A percentile compares a stretch with the other conserved stretches of the same genome.
Evolutionary conservation across 2,329 filamentous ascomycete genomes (phyloP).

Genomic region (Fusarium tanahbumbuense): DNA sequence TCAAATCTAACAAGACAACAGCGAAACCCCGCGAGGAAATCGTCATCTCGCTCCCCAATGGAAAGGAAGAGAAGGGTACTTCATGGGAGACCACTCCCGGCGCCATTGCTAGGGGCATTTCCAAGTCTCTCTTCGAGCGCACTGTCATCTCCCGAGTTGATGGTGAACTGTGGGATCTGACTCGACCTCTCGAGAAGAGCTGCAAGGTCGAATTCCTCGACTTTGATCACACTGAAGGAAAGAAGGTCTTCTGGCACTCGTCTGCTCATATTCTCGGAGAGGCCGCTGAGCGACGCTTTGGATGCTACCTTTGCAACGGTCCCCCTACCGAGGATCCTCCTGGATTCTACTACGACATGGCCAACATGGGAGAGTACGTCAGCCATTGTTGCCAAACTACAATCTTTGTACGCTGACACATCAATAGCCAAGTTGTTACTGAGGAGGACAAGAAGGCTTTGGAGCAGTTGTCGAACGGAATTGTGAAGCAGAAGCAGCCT

Average conservation of each 20-base stretch:
- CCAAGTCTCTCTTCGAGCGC: conserved; percentile 85
- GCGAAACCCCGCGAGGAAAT: conserved; percentile 78
- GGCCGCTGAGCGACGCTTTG: conserved; percentile 88
- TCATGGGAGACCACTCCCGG: conserved; percentile 93
- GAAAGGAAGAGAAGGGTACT: conserved; percentile 77
- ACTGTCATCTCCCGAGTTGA: conserved; percentile 89
- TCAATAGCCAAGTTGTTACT: conserved; percentile 75
- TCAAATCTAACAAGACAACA: conserved; percentile 48
- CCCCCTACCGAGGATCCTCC: conserved; percentile 81
- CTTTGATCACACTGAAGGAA: conserved; percentile 74
- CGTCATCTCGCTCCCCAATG: conserved; percentile 78
- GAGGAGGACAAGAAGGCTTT: conserved; percentile 87
- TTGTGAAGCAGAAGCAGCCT: conserved; percentile 95
- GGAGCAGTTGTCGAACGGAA: conserved; percentile 81
- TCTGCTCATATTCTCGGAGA: conserved; percentile 97
- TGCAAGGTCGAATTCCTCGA: conserved; percentile 86
- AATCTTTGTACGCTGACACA: conserved; percentile 31
- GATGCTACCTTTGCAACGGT: conserved; percentile 92
- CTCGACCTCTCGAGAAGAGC: conserved; percentile 87
- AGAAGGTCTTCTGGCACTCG: conserved; percentile 98
- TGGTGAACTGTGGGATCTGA: conserved; percentile 90
- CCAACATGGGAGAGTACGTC: conserved; percentile 58
- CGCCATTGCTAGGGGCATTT: conserved; percentile 81
- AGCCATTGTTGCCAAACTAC: not conserved
- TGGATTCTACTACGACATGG: conserved; percentile 99